Percentiles rank a stretch among this genome's conserved stretches.
These are phyloP conservation scores for Corynascus novoguineensis DNA, from an alignment of 495 filamentous ascomycete genomes.

Conservation along the genomic window DNA sequence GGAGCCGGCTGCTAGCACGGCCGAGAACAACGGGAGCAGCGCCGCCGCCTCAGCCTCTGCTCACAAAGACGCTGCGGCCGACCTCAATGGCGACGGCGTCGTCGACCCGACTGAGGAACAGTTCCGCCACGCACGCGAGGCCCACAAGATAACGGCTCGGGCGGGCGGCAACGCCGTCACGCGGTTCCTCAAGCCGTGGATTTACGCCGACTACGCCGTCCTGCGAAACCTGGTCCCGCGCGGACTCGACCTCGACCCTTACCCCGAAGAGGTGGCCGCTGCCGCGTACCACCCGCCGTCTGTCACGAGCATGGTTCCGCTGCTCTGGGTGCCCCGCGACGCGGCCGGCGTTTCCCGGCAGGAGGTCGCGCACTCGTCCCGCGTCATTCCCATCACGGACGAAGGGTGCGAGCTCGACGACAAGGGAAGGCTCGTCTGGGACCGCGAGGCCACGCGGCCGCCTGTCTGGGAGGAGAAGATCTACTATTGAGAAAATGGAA, in stretches of 20 bases:
- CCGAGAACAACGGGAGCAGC: too few species aligned
- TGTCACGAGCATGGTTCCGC: constrained; percentile 56
- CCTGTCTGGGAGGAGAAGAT: constrained; percentile 76
- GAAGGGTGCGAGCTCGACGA: constrained; percentile 76
- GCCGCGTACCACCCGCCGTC: constrained; percentile 77
- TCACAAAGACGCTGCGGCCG: too few species aligned
- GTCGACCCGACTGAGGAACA: constrained; percentile 22
- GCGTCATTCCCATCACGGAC: constrained; percentile 74
- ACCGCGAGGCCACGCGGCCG: constrained; percentile 61
- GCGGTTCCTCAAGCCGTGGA: constrained; percentile 75
- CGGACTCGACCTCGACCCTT: constrained; percentile 44
- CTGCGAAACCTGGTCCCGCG: constrained; percentile 68
- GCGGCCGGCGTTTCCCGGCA: constrained; percentile 67
- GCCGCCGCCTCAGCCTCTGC: too few species aligned
- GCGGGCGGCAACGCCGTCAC: constrained; percentile 48
- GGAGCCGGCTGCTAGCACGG: too few species aligned
- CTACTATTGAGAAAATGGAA: constrained; percentile 23
- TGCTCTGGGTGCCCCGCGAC: constrained; percentile 84
- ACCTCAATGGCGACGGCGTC: constrained; percentile 27
- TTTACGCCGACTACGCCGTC: constrained; percentile 63
- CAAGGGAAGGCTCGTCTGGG: constrained; percentile 74
- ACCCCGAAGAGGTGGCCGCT: constrained; percentile 53
- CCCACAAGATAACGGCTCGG: constrained; percentile 19
- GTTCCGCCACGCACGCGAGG: constrained; percentile 21
- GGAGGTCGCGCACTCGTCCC: constrained; percentile 66